Conservation (phyloP, 2,329 filamentous ascomycete species). For the Colletotrichum falcatum region DNA sequence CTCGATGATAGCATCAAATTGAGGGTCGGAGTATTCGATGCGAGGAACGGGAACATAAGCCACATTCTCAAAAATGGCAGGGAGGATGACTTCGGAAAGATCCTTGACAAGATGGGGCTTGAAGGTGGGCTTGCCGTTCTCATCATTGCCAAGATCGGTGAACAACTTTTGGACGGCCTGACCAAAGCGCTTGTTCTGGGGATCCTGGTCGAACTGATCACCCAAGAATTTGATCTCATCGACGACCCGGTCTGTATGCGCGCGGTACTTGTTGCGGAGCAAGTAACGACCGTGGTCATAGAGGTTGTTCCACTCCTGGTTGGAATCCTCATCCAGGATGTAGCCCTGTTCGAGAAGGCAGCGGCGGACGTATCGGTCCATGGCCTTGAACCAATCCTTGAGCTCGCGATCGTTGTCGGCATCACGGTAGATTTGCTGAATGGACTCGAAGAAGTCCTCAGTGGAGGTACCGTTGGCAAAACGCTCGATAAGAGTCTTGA, state of each 20-base stretch:
- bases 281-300: slow-evolving; percentile 89
- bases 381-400: slow-evolving; percentile 86
- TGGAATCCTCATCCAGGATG: slow-evolving; percentile 85
- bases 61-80: slow-evolving; percentile 82
- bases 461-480: slow-evolving; percentile 95
- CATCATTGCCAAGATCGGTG: slow-evolving; percentile 85
- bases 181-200: slow-evolving; percentile 85
- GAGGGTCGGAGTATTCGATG: slow-evolving; percentile 89
- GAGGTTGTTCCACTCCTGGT: slow-evolving; percentile 83
- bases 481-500: slow-evolving; percentile 90
- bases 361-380: slow-evolving; percentile 83
- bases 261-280: slow-evolving; percentile 87
- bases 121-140: slow-evolving; percentile 86
- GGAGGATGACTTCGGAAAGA: slow-evolving; percentile 86
- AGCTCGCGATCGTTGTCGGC: slow-evolving; percentile 89
- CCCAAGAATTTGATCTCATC: slow-evolving; percentile 92
- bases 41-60: slow-evolving; percentile 93
- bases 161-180: slow-evolving; percentile 86
- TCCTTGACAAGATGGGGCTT: slow-evolving; percentile 95
- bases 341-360: slow-evolving; percentile 91
- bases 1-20: slow-evolving; percentile 90
- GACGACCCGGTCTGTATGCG: slow-evolving; percentile 85
- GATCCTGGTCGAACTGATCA: slow-evolving; percentile 89
- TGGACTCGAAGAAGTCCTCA: slow-evolving; percentile 85
- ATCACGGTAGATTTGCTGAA: slow-evolving; percentile 87